Evolutionary conservation across 2,329 filamentous ascomycete genomes (phyloP).

Genomic region (Cytospora leucostoma): DNA sequence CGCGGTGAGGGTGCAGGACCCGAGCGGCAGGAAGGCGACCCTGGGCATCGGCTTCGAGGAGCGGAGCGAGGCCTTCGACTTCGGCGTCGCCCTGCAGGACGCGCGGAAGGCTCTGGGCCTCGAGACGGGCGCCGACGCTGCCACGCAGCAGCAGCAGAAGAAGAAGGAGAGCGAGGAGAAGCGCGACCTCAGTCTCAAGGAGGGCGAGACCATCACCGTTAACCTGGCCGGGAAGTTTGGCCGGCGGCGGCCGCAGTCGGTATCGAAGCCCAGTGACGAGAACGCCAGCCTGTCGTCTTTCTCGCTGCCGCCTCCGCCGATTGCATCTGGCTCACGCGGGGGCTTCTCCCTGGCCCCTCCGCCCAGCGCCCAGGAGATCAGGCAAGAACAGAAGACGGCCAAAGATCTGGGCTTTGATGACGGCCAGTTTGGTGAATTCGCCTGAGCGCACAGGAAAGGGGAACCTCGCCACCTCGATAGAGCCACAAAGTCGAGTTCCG

Average conservation of each 20-base stretch:
- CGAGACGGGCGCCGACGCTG: slow-evolving; percentile 43
- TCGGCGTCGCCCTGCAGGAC: slow-evolving; percentile 78
- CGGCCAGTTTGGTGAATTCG: slow-evolving; percentile 85
- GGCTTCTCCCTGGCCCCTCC: slow-evolving; percentile 64
- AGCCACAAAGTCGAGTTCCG: slow-evolving; percentile 10
- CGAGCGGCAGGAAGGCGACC: slow-evolving; percentile 72
- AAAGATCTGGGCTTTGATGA: slow-evolving; percentile 81
- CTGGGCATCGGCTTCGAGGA: slow-evolving; percentile 88
- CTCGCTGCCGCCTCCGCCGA: slow-evolving; percentile 72
- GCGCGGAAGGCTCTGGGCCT: slow-evolving; percentile 69
- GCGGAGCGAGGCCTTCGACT: slow-evolving; percentile 82
- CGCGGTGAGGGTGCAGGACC: slow-evolving; percentile 76
- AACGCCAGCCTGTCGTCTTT: slow-evolving; percentile 55
- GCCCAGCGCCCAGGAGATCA: slow-evolving; percentile 62
- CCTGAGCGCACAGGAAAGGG: slow-evolving; percentile 37
- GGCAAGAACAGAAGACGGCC: slow-evolving; percentile 58
- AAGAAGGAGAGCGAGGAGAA: slow-evolving; percentile 54
- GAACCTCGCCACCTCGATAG: slow-evolving; percentile 4
- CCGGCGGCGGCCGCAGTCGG: slow-evolving; percentile 41
- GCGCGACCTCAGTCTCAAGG: slow-evolving; percentile 82
- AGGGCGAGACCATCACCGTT: slow-evolving; percentile 85
- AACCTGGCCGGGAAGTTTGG: slow-evolving; percentile 66
- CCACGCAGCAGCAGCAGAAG: slow-evolving; percentile 41
- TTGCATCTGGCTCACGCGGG: slow-evolving; percentile 37
- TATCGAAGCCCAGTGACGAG: slow-evolving; percentile 36